A percentile compares a stretch with the other conserved stretches of the same genome.
Conservation (phyloP, 2,329 filamentous ascomycete genomes). For the Monilinia aucupariae region DNA sequence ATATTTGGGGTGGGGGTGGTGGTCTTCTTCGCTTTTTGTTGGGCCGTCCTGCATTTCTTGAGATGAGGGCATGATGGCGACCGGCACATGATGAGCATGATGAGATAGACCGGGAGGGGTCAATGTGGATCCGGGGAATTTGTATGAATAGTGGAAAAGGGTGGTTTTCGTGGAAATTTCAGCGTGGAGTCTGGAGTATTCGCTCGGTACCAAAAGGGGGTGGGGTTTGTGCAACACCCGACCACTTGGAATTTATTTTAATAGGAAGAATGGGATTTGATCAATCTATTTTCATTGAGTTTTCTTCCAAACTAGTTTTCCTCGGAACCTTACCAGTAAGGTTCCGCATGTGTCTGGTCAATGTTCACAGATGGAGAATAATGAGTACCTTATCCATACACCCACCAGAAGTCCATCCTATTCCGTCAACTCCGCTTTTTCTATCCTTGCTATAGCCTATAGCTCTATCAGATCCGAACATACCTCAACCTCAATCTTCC, state of each 20-base stretch:
- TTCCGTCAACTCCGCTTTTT: not conserved
- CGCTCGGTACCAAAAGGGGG: not conserved
- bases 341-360: not conserved
- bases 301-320: not conserved
- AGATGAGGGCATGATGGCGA: conserved; percentile 41
- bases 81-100: not conserved
- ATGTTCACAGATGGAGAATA: not conserved
- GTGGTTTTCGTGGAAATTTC: not conserved
- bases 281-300: not conserved
- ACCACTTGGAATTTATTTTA: not conserved
- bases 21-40: conserved; percentile 87
- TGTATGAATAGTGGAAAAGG: not conserved
- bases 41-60: conserved; percentile 80
- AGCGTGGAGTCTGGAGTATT: conserved; percentile 10
- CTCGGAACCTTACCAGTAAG: not conserved
- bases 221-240: not conserved
- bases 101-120: not conserved
- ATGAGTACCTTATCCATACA: not conserved
- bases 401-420: not conserved
- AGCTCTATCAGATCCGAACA: not conserved
- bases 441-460: not conserved
- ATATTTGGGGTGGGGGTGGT: conserved; percentile 87
- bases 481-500: not conserved
- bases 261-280: not conserved
- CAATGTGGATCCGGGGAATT: not conserved